These are phyloP conservation scores for Vaccinium myrtillus DNA, from an alignment of 148 eudicot genomes.

Conservation along the genomic window DNA sequence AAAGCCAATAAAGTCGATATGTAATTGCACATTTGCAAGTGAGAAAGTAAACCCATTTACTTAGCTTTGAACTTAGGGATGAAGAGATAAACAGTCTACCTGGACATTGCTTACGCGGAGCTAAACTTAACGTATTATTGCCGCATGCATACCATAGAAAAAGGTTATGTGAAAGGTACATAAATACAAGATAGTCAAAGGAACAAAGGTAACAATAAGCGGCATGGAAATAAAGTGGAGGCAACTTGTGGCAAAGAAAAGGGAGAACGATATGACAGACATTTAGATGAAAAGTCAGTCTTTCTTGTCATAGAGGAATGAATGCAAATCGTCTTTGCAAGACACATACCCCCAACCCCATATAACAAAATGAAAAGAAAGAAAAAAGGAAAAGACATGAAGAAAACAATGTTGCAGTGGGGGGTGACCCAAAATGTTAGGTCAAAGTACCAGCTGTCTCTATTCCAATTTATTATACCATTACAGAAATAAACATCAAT, in stretches of 20 bases:
- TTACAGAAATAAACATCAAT: background rate
- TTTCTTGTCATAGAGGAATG: background rate
- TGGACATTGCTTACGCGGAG: background rate
- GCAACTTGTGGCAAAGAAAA: background rate
- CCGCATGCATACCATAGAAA: background rate
- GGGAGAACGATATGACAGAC: background rate
- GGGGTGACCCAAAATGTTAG: background rate
- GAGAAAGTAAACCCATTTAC: background rate
- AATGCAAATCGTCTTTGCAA: background rate
- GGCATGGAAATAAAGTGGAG: background rate
- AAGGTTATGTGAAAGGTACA: background rate
- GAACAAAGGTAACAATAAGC: background rate
- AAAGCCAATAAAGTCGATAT: background rate
- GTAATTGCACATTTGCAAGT: conserved; percentile 1
- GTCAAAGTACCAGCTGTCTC: conserved; percentile 2
- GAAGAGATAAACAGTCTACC: background rate
- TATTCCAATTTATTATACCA: background rate
- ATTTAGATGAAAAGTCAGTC: background rate
- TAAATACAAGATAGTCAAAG: background rate
- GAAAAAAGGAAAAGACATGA: background rate
- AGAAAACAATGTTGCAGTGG: background rate
- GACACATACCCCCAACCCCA: background rate
- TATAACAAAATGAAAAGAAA: background rate
- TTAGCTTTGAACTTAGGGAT: background rate
- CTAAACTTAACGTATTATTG: conserved; percentile 1